Base-by-base conservation (phyloP, 2,329 filamentous ascomycete species). In the Colletotrichum falcatum region DNA sequence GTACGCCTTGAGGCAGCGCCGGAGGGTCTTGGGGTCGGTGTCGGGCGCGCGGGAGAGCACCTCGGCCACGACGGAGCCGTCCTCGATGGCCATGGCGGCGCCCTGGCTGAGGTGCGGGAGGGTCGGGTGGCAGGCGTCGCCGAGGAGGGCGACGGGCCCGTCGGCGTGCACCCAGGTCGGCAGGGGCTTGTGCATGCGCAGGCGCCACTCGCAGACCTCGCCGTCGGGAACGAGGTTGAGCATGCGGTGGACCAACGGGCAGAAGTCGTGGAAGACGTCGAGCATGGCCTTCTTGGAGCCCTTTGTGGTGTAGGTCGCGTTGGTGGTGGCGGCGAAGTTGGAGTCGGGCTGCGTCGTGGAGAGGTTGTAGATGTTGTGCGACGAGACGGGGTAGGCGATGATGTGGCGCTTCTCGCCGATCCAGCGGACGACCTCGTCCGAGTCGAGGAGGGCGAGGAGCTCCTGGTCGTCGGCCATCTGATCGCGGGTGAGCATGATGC, bases 371-470 rank as follows among this genome's bases (percentile, higher is more conserved):
- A 91, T 86, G 44, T 84, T 85, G 75, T 93, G 89, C 76, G 85
- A 87, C 72, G 88, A 86, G 53, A 95, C 90, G 0, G 92, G 90
- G 78, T 95, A 95, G 0, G 91, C 91, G 74, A 95, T 93, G 78
- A 94, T 92, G 79, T 95, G 93, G 1, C 91, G 86, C 74, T 88
- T 88, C 77, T 90, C 89, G 39, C 92, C 92, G 61, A 95, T 91
- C 92, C 92, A 95, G 60, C 93, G 87, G 48, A 90, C 90, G 3
- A 92, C 92, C 59, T 86, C 84, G 75, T 94, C 88, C 53, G 86
- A 84, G 74, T 93, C 88, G 28, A 95, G 84, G 12, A 94, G 85
- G n/a, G 82, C 85, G 63, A 91, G 82, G 58, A 94, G 83, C 73
- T 93, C 91, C 0, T 91, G 86, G 74, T 94, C 91, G 28, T 87